These are phyloP conservation scores for Verticillium longisporum DNA, from an alignment of 2,329 filamentous ascomycete species.

Conservation along the genomic window DNA sequence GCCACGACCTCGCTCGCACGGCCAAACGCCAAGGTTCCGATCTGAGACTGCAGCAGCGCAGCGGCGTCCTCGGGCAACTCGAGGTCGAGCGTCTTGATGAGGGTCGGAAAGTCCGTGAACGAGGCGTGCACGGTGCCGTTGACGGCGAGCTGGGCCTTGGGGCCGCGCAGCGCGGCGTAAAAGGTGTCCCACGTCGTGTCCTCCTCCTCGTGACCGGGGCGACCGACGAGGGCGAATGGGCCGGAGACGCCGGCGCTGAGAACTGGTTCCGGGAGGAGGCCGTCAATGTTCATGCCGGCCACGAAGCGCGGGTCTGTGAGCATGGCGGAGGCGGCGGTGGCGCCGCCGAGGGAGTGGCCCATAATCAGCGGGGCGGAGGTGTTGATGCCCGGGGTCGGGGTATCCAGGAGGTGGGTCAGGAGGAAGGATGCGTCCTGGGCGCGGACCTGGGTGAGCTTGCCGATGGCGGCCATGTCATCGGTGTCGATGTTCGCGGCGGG, in stretches of 20 bases:
- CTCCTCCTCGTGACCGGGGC: slow-evolving; percentile 18
- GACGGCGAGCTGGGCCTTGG: slow-evolving; percentile 17
- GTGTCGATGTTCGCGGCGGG: slow-evolving; percentile 12
- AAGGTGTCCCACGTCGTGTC: slow-evolving; percentile 24
- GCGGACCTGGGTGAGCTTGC: slow-evolving; percentile 20
- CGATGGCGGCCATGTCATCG: slow-evolving; percentile 9
- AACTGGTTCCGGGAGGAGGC: slow-evolving; percentile 22
- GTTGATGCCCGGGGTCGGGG: slow-evolving; percentile 18
- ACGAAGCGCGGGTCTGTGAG: slow-evolving; percentile 22
- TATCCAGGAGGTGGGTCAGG: slow-evolving; percentile 22
- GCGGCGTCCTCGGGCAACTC: slow-evolving; percentile 9
- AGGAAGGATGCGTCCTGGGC: slow-evolving; percentile 29
- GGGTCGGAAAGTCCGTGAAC: slow-evolving; percentile 22
- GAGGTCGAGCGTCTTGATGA: slow-evolving; percentile 16
- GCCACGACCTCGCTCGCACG: slow-evolving; percentile 2
- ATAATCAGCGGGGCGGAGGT: slow-evolving; percentile 22
- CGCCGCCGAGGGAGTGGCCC: slow-evolving; percentile 32
- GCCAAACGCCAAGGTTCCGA: slow-evolving; percentile 9
- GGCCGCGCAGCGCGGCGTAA: slow-evolving; percentile 17
- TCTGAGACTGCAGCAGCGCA: slow-evolving; percentile 2
- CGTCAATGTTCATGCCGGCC: slow-evolving; percentile 34
- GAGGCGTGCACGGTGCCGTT: slow-evolving; percentile 20
- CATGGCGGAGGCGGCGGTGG: slow-evolving; percentile 25
- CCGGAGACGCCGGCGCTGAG: slow-evolving; percentile 17
- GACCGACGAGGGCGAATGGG: slow-evolving; percentile 24